Conservation (phyloP, 1,284 basidiomycete species). For the Sanghuangporus baumii region DNA sequence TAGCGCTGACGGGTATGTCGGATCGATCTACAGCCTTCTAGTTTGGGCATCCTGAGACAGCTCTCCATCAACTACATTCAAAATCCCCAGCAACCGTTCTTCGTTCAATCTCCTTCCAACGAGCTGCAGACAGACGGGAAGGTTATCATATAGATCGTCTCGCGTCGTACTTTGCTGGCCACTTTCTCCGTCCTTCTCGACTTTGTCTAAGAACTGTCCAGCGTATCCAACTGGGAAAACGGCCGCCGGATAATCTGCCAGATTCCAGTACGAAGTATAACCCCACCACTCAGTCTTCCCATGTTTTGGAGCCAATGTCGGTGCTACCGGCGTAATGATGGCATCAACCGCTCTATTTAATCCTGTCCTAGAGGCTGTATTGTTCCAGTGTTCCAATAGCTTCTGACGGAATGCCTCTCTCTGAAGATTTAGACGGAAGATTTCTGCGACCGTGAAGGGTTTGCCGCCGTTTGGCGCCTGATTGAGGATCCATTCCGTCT, state of each 20-base stretch:
- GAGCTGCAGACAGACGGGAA: conserved; percentile 42
- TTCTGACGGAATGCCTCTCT: conserved; percentile 39
- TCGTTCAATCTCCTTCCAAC: conserved; percentile 45
- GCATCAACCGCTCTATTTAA: conserved; percentile 50
- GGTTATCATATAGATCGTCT: conserved; percentile 34
- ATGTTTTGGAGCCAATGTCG: conserved; percentile 47
- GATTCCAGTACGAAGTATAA: conserved; percentile 53
- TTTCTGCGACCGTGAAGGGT: conserved; percentile 35
- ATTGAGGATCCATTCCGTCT: conserved; percentile 43
- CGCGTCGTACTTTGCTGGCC: not conserved
- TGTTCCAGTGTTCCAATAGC: conserved; percentile 50
- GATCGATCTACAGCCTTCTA: not conserved
- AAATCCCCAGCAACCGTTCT: conserved; percentile 41
- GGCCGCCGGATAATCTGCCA: conserved; percentile 47
- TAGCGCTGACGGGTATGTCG: not conserved
- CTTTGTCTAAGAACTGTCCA: not conserved
- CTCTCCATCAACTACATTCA: conserved; percentile 36
- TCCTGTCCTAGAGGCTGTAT: conserved; percentile 34
- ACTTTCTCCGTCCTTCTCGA: too few relatives aligned
- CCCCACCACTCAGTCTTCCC: conserved; percentile 46
- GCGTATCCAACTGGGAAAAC: conserved; percentile 44
- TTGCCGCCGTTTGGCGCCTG: conserved; percentile 32
- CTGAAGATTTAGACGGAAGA: conserved; percentile 39
- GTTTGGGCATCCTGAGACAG: not conserved
- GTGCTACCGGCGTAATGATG: conserved; percentile 47